phyloP scores from a whole-genome alignment of 2,329 filamentous ascomycete species.

The Pleomassaria siparia region DNA sequence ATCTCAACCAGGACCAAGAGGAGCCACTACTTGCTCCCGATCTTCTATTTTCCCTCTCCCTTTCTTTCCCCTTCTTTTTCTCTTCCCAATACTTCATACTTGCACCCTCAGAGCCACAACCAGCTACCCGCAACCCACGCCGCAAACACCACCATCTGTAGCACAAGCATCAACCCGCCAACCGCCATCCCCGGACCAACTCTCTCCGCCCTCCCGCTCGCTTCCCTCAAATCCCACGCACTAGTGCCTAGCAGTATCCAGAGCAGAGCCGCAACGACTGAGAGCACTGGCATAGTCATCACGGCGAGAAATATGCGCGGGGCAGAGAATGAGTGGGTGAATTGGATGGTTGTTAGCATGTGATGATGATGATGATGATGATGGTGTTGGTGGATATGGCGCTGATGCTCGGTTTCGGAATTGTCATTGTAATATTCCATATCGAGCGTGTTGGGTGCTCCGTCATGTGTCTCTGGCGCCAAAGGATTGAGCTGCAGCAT shows the following conservation, averaged over 20 bases:
- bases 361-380: conserved; percentile 3
- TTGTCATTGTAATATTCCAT: no score
- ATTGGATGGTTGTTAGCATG: conserved; percentile 25
- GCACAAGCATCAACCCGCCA: conserved; percentile 17
- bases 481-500: not conserved
- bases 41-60: no score
- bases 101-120: not conserved
- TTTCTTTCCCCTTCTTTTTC: no score
- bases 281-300: conserved; percentile 15
- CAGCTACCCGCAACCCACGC: conserved; percentile 12
- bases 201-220: conserved; percentile 13
- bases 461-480: not conserved
- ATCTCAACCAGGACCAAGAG: no score
- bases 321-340: conserved; percentile 22
- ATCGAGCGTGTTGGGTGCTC: not conserved
- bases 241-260: conserved; percentile 25
- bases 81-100: no score
- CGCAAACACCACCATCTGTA: conserved; percentile 17
- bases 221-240: conserved; percentile 7
- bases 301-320: conserved; percentile 18
- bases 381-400: no score
- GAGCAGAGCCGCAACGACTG: conserved; percentile 18
- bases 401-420: no score
- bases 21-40: no score
- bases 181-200: conserved; percentile 23